Evolutionary conservation across 148 eudicot species (phyloP), one percentile per base, ranked within the genome.

Genomic region (Dianthus caryophyllus): DNA sequence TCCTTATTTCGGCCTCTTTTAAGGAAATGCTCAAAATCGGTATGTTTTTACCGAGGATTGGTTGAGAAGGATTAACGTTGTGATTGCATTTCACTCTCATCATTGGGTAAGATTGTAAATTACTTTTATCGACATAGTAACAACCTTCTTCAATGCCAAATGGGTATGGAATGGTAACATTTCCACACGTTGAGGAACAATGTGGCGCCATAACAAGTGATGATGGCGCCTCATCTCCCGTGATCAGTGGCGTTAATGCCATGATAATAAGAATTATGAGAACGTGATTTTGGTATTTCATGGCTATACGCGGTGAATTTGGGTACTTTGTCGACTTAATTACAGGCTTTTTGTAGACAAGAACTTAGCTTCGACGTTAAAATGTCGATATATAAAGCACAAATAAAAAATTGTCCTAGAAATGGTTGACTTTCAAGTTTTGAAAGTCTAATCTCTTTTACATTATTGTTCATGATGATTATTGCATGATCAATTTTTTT

Each of bases 111-210:
- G 18, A n/a, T 17, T 31, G 4, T 29, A 0, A 1, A 7, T 60
- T 15, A 1, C 24, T 11, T 14, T 38, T 7, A 5, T 70, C 61
- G 5, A 26, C 27, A 9, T 49, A 73, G 60, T 67, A 60, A 52
- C 72, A 73, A 9, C 77, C 72, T 6, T 73, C 27, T 38, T 67
- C 67, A 17, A 73, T 61, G 14, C 76, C 76, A 67, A 73, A 73
- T 39, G 71, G 71, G 52, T 73, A 73, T 1, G 76, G 76, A 31
- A 73, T 66, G 18, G 22, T 66, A 36, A 67, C n/a, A 18, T 61
- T 39, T 39, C 72, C 72, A 39, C 77, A 73, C 33, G 26, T 39
- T 26, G 25, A 20, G 15, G 53, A 27, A 52, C 77, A 73, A n/a
- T 71, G 61, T 51, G 74, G 52, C 15, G 67, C 67, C 7, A 71